A percentile compares a stretch with the other conserved stretches of the same genome.
These are phyloP conservation scores for Leccinum boreale DNA, from an alignment of 768 basidiomycete species.

Conservation along the genomic window DNA sequence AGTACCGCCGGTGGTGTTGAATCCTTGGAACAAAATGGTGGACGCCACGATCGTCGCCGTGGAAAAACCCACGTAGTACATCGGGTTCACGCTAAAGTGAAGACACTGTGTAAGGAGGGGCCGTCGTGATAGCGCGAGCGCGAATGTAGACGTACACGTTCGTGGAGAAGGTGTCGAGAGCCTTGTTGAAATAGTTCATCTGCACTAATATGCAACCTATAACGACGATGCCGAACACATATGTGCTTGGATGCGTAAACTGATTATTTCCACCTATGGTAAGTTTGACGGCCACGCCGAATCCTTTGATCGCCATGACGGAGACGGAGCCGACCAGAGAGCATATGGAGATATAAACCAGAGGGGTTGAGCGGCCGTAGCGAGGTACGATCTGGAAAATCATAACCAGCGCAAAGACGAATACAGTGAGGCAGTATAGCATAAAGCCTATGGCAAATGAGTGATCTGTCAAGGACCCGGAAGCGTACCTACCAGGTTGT, in stretches of 20 bases:
- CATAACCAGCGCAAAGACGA: constrained; percentile 80
- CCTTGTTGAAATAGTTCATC: constrained; percentile 99
- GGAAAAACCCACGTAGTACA: constrained; percentile 97
- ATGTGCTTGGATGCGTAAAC: constrained; percentile 93
- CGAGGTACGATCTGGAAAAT: constrained; percentile 82
- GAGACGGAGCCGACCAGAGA: constrained; percentile 93
- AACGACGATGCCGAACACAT: constrained; percentile 86
- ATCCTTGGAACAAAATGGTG: constrained; percentile 94
- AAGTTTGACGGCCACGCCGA: constrained; percentile 94
- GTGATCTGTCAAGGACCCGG: background rate
- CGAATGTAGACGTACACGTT: constrained; percentile 72
- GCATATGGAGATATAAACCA: constrained; percentile 95
- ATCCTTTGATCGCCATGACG: constrained; percentile 99
- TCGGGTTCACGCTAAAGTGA: constrained; percentile 84
- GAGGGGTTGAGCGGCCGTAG: constrained; percentile 82
- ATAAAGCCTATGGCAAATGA: constrained; percentile 68
- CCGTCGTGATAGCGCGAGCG: background rate
- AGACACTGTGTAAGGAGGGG: background rate
- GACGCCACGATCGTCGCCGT: constrained; percentile 91
- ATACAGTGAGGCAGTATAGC: constrained; percentile 83
- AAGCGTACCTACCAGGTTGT: constrained; percentile 70
- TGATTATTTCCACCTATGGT: constrained; percentile 94
- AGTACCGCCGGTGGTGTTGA: constrained; percentile 81
- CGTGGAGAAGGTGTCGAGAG: constrained; percentile 92
- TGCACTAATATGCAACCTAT: constrained; percentile 83